Evolutionary conservation across 2,329 filamentous ascomycete species (phyloP).

Genomic region (Neofusicoccum parvum): DNA sequence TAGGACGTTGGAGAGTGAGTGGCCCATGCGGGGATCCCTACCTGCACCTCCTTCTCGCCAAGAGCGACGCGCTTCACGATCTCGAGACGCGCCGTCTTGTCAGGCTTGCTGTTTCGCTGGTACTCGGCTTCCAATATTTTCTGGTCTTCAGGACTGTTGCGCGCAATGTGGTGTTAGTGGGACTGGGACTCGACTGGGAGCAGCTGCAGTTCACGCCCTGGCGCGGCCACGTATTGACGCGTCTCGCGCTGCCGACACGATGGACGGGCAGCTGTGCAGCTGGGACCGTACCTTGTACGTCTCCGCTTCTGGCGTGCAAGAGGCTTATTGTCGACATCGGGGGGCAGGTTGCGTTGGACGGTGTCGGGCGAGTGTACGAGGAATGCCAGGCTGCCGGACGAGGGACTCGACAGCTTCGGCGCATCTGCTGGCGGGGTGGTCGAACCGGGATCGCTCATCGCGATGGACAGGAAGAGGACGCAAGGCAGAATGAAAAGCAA

Average conservation of each 20-base stretch:
- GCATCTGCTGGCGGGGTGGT: constrained; percentile 26
- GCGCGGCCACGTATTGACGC: neutral
- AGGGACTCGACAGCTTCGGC: constrained; percentile 31
- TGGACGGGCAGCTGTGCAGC: neutral
- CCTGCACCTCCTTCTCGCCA: constrained; percentile 96
- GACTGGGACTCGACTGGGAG: neutral
- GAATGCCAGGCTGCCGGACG: constrained; percentile 52
- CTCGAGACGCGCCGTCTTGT: constrained; percentile 81
- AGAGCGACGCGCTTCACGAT: constrained; percentile 85
- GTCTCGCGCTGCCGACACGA: neutral
- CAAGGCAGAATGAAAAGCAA: neutral
- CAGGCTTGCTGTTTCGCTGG: constrained; percentile 81
- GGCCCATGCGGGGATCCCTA: constrained; percentile 49
- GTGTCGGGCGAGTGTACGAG: constrained; percentile 62
- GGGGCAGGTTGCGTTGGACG: constrained; percentile 57
- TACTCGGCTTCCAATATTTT: constrained; percentile 85
- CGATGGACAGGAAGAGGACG: constrained; percentile 1
- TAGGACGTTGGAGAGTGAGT: constrained; percentile 21
- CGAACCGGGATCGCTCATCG: constrained; percentile 25
- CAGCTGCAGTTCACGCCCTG: neutral
- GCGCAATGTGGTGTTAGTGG: constrained; percentile 8
- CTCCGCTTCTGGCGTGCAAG: constrained; percentile 63
- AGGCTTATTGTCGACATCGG: constrained; percentile 61
- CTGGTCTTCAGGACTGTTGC: constrained; percentile 69
- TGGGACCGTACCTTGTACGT: constrained; percentile 58